Conservation (phyloP, 805 yeast species). For the Pichia scutulata region DNA sequence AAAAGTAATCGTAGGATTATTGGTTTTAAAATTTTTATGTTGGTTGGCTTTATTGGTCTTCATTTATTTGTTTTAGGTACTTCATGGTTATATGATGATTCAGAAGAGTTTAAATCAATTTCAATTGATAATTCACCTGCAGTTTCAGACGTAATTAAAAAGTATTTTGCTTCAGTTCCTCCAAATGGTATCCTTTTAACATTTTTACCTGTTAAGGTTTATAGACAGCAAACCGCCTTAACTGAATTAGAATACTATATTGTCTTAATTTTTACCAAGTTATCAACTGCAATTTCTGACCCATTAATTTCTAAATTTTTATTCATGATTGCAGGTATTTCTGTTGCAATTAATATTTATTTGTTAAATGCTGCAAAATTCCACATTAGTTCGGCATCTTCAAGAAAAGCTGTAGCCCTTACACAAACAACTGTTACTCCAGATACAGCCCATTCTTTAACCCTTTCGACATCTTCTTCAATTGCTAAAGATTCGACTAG, state of each 20-base stretch:
- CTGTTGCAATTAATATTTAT: conserved; percentile 76
- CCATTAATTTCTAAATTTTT: conserved; percentile 71
- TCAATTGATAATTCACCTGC: conserved; percentile 19
- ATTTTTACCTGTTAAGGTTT: conserved; percentile 47
- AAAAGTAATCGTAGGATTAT: conserved; percentile 38
- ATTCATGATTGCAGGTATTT: conserved; percentile 62
- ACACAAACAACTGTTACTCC: neutral
- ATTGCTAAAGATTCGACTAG: neutral
- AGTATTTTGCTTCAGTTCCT: conserved; percentile 36
- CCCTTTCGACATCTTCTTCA: conserved; percentile 11
- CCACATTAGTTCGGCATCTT: conserved; percentile 29
- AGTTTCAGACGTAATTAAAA: conserved; percentile 33
- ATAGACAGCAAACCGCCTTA: conserved; percentile 47
- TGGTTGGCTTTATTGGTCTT: conserved; percentile 51
- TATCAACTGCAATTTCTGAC: conserved; percentile 70
- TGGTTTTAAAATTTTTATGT: conserved; percentile 51
- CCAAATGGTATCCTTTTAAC: conserved; percentile 43
- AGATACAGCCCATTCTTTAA: neutral
- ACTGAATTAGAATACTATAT: conserved; percentile 58
- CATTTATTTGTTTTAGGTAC: conserved; percentile 65
- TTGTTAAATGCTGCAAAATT: conserved; percentile 78
- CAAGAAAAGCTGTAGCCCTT: neutral
- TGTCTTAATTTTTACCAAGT: conserved; percentile 40
- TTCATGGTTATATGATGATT: conserved; percentile 55
- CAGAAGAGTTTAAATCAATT: conserved; percentile 25